These are phyloP conservation scores for Penicillium sp. DNA, from an alignment of 2,329 filamentous ascomycete genomes.

Conservation along the genomic window DNA sequence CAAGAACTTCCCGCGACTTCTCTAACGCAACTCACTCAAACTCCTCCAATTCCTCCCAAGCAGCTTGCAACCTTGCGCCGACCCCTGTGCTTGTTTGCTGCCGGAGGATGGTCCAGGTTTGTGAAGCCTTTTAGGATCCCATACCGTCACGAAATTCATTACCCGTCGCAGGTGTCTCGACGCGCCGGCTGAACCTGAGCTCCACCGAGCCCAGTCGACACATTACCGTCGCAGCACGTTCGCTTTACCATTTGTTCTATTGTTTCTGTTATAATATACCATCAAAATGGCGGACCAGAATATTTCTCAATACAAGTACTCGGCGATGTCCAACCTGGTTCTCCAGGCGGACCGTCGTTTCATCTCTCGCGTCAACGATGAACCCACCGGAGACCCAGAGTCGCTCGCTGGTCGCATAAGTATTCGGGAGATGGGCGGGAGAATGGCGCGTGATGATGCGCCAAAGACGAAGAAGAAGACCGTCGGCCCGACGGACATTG, in stretches of 20 bases:
- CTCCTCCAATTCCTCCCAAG: no score
- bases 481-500: slow-evolving; percentile 58
- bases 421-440: slow-evolving; percentile 86
- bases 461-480: slow-evolving; percentile 73
- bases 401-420: slow-evolving; percentile 89
- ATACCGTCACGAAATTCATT: no score
- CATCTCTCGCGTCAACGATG: slow-evolving; percentile 81
- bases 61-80: no score
- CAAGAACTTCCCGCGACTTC: no score
- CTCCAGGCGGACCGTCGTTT: slow-evolving; percentile 98
- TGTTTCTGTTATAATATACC: no score
- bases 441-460: slow-evolving; percentile 67
- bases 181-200: slow-evolving; percentile 28
- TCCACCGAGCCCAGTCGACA: no score
- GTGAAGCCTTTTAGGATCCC: slow-evolving; percentile 27
- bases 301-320: slow-evolving; percentile 97
- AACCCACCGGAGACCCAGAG: slow-evolving; percentile 93
- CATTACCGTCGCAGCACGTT: no score
- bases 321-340: slow-evolving; percentile 99
- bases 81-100: no score
- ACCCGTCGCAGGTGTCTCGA: no score
- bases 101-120: slow-evolving; percentile 34
- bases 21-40: no score
- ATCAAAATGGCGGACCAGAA: slow-evolving; percentile 59
- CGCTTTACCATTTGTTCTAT: no score